Evolutionary conservation across 2,329 filamentous ascomycete species (phyloP), one percentile per base, ranked within the genome.

Genomic region (Neurospora crassa): DNA sequence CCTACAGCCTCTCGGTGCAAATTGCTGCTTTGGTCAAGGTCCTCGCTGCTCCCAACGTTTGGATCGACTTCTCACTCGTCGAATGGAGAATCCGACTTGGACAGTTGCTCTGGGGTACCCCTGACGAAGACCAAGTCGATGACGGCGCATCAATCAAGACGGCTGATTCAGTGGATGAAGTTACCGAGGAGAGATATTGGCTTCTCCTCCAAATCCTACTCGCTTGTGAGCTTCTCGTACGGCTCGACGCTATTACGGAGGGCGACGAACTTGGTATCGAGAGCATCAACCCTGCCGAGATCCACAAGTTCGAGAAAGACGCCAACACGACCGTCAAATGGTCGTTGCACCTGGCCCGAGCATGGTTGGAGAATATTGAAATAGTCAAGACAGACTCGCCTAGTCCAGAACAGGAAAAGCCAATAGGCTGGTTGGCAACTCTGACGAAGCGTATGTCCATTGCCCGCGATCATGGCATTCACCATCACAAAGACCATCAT

Each of bases 41-140:
- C 11, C 83, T 93, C 67, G 87, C 86, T 0, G 82, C 87, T 8
- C 85, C 89, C 70, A 90, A 90, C 71, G 86, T 92, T 67, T 93
- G 91, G 91, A 86, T 91, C 69, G 90, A 93, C 79, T 91, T 93
- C 74, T 91, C 90, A 24, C 85, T 89, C 41, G 89, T 93, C 7
- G 91, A 93, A 77, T 93, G 90, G 90, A 86, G 91, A 45, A 90
- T 93, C 71, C 85, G 90, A 14, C 82, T 93, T 1, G 91, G 91
- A 7, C 91, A 92, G 79, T 84, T 93, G 59, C 80, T 93, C 2
- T 93, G 91, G 90, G 89, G 86, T 18, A 81, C 83, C 18, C 80
- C 82, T 6, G 78, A 83, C 37, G 85, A 86, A 59, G 86, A 87
- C 74, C 82, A 84, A 67, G 74, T 85, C n/a, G 83, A 84, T 63